Percentiles rank a stretch among this genome's conserved stretches.
Conservation (phyloP, 1,284 basidiomycete species). For the Cutaneotrichosporon cavernicola region DNA sequence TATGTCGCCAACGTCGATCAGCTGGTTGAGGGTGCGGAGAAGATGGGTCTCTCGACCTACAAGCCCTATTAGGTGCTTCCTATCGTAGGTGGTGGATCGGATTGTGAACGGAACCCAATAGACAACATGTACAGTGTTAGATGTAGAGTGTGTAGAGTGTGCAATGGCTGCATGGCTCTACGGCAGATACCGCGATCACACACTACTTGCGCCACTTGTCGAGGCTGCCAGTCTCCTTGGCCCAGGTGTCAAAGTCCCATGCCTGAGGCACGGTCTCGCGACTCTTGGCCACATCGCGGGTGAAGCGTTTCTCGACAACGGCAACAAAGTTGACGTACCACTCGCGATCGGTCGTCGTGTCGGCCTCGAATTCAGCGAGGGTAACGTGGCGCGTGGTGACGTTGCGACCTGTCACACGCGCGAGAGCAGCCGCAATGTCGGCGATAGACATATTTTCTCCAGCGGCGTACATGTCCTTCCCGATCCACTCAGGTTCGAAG, state of each 20-base stretch:
- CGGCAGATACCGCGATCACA: no score
- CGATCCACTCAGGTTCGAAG: background rate
- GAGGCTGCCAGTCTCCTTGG: background rate
- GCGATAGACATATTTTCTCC: constrained; percentile 7
- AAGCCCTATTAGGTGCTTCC: background rate
- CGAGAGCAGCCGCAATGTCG: constrained; percentile 8
- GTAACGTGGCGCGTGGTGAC: background rate
- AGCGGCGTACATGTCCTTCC: constrained; percentile 21
- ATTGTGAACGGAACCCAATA: background rate
- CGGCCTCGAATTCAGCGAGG: background rate
- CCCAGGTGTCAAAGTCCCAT: constrained; percentile 7
- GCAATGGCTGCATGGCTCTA: no score
- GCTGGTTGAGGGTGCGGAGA: constrained; percentile 75
- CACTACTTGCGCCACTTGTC: background rate
- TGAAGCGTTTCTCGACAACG: background rate
- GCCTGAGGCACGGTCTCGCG: constrained; percentile 6
- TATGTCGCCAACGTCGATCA: constrained; percentile 86
- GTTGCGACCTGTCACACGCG: background rate
- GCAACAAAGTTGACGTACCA: constrained; percentile 13
- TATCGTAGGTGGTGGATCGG: background rate
- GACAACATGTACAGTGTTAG: background rate
- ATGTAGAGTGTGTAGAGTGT: background rate
- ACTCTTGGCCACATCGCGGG: background rate
- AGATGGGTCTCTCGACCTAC: constrained; percentile 64
- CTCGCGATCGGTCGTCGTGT: constrained; percentile 1